phyloP scores from a whole-genome alignment of 1,139 yeast species.

The Arxiozyma slooffiae region DNA sequence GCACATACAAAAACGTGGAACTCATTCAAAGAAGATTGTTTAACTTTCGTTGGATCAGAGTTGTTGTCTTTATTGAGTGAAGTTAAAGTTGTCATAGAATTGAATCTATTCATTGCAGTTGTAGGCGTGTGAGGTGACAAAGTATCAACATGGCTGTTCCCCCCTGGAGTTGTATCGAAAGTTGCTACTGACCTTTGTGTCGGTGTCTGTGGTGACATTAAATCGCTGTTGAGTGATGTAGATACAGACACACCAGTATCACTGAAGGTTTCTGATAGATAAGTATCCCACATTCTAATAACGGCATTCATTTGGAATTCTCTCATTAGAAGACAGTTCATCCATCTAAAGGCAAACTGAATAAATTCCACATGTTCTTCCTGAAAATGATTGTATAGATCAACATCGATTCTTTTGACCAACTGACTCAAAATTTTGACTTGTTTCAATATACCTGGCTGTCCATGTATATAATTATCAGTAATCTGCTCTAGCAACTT shows the following conservation, averaged over 20 bases:
- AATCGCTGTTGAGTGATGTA: constrained; percentile 1
- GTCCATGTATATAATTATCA: constrained; percentile 94
- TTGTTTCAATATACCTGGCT: constrained; percentile 92
- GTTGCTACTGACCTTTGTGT: constrained; percentile 14
- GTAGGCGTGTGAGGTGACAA: constrained; percentile 7
- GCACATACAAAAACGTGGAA: constrained; percentile 97
- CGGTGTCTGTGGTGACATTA: constrained; percentile 18
- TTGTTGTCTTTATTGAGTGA: constrained; percentile 12
- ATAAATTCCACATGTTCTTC: constrained; percentile 79
- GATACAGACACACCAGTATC: constrained; percentile 19
- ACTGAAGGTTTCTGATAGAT: constrained; percentile 61
- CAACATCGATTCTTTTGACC: constrained; percentile 69
- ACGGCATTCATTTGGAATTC: constrained; percentile 72
- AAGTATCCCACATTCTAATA: constrained; percentile 97
- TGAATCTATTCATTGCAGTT: constrained; percentile 4
- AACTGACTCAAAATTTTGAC: constrained; percentile 71
- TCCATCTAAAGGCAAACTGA: constrained; percentile 96
- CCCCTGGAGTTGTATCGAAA: constrained; percentile 13
- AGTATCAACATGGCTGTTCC: constrained; percentile 7
- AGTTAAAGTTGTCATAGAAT: constrained; percentile 5
- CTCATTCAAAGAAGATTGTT: constrained; percentile 66
- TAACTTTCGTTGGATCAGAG: constrained; percentile 10
- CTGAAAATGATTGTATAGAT: constrained; percentile 63
- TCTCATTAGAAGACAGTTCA: constrained; percentile 94
- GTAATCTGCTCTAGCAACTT: constrained; percentile 86